Conservation (phyloP, 257 asterid genomes). For the Solanum megistacrolobum region DNA sequence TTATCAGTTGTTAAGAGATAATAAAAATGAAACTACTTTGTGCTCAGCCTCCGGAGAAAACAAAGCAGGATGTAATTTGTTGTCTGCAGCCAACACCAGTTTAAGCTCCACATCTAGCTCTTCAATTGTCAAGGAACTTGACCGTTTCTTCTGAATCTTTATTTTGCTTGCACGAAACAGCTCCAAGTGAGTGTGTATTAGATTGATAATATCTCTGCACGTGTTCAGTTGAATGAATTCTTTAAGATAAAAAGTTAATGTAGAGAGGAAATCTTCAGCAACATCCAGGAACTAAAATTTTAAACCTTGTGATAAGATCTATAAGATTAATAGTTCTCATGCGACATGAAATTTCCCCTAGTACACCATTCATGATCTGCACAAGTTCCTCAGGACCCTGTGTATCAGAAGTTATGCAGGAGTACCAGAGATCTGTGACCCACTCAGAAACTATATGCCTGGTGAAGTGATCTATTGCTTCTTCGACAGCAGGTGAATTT, state of each 20-base stretch:
- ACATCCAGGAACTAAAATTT: slow-evolving; percentile 7
- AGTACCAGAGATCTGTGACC: slow-evolving; percentile 92
- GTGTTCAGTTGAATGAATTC: slow-evolving; percentile 3
- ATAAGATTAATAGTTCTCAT: slow-evolving; percentile 74
- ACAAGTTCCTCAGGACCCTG: slow-evolving; percentile 87
- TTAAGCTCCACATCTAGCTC: slow-evolving; percentile 62
- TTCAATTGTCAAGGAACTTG: slow-evolving; percentile 42
- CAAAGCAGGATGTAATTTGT: slow-evolving; percentile 80
- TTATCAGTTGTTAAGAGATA: not conserved
- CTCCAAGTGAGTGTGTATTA: slow-evolving; percentile 57
- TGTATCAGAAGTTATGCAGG: slow-evolving; percentile 78
- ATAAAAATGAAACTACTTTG: slow-evolving; percentile 42
- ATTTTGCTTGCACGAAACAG: slow-evolving; percentile 58
- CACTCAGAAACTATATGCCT: slow-evolving; percentile 91
- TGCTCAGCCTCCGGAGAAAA: slow-evolving; percentile 96
- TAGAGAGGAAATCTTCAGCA: slow-evolving; percentile 9
- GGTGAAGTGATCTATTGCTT: slow-evolving; percentile 73
- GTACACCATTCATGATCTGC: slow-evolving; percentile 68
- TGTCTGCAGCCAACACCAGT: slow-evolving; percentile 61
- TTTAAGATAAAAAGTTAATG: slow-evolving; percentile 7
- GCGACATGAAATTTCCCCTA: slow-evolving; percentile 80
- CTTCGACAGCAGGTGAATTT: slow-evolving; percentile 84
- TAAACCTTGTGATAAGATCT: slow-evolving; percentile 77
- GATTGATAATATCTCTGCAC: slow-evolving; percentile 63
- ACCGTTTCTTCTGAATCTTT: slow-evolving; percentile 47